Conservation (phyloP, 2,329 filamentous ascomycete genomes). For the Colletotrichum spinosum region DNA sequence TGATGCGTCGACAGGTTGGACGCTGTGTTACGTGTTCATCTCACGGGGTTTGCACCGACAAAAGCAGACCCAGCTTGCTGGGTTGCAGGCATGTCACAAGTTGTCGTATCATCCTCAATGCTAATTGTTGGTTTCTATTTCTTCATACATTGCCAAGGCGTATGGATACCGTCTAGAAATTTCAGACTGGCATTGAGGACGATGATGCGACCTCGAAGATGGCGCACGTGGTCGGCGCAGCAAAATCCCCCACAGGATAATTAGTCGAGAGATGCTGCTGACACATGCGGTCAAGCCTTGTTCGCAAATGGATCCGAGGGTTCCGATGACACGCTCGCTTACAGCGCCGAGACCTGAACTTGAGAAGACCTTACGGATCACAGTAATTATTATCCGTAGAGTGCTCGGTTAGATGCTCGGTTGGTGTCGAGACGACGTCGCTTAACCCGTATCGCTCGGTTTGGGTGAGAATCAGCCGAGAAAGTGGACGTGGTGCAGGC, state of each 20-base stretch:
- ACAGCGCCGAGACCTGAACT: neutral
- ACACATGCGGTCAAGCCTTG: neutral
- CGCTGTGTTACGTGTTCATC: neutral
- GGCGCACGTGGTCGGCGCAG: no score
- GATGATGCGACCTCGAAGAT: no score
- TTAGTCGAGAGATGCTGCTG: no score
- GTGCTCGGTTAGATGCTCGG: conserved; percentile 20
- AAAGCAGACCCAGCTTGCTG: neutral
- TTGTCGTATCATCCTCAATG: no score
- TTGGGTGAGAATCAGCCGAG: neutral
- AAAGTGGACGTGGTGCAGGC: conserved; percentile 3
- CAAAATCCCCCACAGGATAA: no score
- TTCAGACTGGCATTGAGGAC: no score
- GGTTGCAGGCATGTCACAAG: no score
- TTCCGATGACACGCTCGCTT: conserved; percentile 13
- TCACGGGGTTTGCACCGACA: conserved; percentile 15
- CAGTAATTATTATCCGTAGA: no score
- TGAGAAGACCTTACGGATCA: no score
- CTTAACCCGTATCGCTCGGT: conserved; percentile 33
- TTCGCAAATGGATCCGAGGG: conserved; percentile 18
- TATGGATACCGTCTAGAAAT: no score
- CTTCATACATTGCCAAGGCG: no score
- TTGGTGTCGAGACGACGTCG: conserved; percentile 15
- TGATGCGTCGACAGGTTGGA: conserved; percentile 20
- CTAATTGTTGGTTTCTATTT: no score